Conservation (phyloP, 2,329 filamentous ascomycete species). For the Ceratocystiopsis minuta region DNA sequence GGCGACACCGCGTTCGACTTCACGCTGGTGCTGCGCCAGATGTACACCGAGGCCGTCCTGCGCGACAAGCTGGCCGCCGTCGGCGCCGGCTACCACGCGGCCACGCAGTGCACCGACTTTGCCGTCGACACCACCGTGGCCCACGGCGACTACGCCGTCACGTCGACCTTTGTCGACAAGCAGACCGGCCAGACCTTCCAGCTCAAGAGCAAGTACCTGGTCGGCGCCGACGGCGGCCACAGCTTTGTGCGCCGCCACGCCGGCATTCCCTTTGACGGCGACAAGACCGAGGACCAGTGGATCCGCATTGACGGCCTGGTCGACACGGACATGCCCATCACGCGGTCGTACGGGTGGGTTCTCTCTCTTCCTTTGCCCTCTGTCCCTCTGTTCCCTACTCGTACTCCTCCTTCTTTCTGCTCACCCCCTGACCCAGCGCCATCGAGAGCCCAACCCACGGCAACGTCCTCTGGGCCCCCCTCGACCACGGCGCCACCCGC, state of each 20-base stretch:
- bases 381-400: no score
- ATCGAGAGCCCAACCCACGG: constrained; percentile 33
- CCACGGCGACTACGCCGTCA: constrained; percentile 77
- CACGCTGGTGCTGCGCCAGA: constrained; percentile 34
- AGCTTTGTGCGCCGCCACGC: constrained; percentile 28
- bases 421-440: constrained; percentile 13
- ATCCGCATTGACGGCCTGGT: constrained; percentile 32
- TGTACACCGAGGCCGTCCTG: constrained; percentile 35
- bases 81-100: constrained; percentile 18
- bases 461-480: constrained; percentile 34
- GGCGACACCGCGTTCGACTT: constrained; percentile 33
- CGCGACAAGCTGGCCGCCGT: constrained; percentile 20
- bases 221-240: constrained; percentile 33
- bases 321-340: constrained; percentile 29
- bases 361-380: not conserved
- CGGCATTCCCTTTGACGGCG: constrained; percentile 30
- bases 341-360: constrained; percentile 23
- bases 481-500: constrained; percentile 33
- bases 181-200: constrained; percentile 50
- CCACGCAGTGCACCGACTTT: constrained; percentile 20
- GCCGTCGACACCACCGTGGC: constrained; percentile 44
- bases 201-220: constrained; percentile 47
- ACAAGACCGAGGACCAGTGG: constrained; percentile 31
- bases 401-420: no score
- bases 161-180: constrained; percentile 65